Conservation (phyloP, 805 yeast genomes). For the Monosporozyma aquatica region DNA sequence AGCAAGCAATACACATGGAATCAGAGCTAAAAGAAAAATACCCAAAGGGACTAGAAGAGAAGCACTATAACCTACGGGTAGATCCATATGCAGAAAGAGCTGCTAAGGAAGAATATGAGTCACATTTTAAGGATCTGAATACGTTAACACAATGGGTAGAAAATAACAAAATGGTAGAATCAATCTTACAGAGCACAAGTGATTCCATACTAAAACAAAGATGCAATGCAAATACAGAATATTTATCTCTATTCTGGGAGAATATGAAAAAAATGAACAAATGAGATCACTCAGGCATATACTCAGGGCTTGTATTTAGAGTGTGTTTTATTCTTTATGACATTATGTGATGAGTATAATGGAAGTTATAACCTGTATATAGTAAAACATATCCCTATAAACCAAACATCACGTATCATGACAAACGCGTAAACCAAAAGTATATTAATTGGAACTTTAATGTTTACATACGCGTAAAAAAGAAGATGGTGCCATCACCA, state of each 20-base stretch:
- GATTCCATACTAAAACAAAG: conserved; percentile 28
- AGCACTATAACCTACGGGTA: conserved; percentile 27
- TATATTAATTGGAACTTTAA: background rate
- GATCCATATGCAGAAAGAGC: conserved; percentile 47
- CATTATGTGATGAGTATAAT: background rate
- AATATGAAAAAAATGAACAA: background rate
- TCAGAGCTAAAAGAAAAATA: conserved; percentile 22
- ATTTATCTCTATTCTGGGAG: conserved; percentile 18
- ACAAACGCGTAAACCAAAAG: background rate
- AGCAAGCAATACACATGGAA: conserved; percentile 26
- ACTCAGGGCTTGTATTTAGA: background rate
- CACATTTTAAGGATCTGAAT: conserved; percentile 24
- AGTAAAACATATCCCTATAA: no score
- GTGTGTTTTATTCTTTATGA: background rate
- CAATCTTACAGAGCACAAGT: conserved; percentile 33
- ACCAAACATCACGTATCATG: no score
- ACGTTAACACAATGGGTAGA: conserved; percentile 30
- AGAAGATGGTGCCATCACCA: background rate
- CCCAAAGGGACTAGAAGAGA: conserved; percentile 13
- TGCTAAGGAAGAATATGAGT: conserved; percentile 24
- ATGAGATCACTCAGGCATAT: background rate
- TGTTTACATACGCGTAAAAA: background rate
- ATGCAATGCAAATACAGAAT: conserved; percentile 29
- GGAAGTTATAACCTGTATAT: background rate
- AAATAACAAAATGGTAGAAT: conserved; percentile 36